A percentile compares a stretch with the other conserved stretches of the same genome.
These are phyloP conservation scores for Penicillium egyptiacum DNA, from an alignment of 495 filamentous ascomycete genomes.

Conservation along the genomic window DNA sequence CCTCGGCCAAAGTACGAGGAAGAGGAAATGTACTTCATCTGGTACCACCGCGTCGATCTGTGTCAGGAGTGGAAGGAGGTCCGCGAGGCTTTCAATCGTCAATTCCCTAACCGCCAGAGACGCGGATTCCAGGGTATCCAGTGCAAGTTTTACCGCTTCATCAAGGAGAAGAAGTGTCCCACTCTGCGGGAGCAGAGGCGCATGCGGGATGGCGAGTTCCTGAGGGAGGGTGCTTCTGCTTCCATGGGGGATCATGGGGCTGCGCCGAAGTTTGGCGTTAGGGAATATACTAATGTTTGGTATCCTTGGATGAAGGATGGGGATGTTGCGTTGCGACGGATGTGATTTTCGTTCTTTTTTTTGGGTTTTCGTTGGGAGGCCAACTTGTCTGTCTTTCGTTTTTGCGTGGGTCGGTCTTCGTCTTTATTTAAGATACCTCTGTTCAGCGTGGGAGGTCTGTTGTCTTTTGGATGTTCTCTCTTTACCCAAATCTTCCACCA, in stretches of 20 bases:
- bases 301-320: constrained; percentile 16
- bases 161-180: constrained; percentile 49
- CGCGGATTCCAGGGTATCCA: constrained; percentile 53
- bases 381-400: constrained; percentile 4
- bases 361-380: background rate
- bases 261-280: constrained; percentile 10
- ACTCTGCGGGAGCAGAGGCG: constrained; percentile 47
- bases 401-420: constrained; percentile 14
- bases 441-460: constrained; percentile 13
- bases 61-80: constrained; percentile 54
- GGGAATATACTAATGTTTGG: constrained; percentile 11
- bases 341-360: background rate
- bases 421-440: constrained; percentile 13
- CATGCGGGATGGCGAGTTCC: constrained; percentile 47
- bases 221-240: constrained; percentile 29
- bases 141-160: constrained; percentile 57
- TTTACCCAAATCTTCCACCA: background rate
- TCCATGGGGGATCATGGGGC: background rate
- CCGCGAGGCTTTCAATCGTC: constrained; percentile 49
- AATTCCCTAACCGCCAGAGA: constrained; percentile 46
- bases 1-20: constrained; percentile 52
- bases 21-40: constrained; percentile 57
- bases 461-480: constrained; percentile 3
- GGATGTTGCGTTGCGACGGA: background rate
- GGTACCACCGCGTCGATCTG: constrained; percentile 56